phyloP scores from a whole-genome alignment of 2,329 filamentous ascomycete species.

The Penicillium sp. region DNA sequence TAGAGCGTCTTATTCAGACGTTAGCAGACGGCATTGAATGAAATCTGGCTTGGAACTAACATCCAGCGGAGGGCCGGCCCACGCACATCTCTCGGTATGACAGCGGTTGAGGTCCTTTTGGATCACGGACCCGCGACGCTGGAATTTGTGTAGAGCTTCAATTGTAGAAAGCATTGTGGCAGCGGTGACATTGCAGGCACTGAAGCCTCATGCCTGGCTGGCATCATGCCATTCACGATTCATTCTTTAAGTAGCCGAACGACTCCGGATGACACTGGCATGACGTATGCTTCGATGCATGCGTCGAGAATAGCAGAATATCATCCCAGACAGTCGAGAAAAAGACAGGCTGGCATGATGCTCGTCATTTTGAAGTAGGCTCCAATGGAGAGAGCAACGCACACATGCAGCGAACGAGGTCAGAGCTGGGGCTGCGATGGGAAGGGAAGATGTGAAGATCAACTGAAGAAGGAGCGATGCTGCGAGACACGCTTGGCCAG shows the following conservation, averaged over 20 bases:
- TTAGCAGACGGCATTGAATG: background rate
- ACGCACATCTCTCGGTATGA: conserved; percentile 29
- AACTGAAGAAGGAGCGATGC: background rate
- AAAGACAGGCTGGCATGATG: background rate
- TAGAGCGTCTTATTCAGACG: conserved; percentile 33
- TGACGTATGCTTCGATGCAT: conserved; percentile 7
- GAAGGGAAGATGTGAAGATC: background rate
- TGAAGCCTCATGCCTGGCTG: background rate
- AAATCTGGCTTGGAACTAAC: conserved; percentile 20
- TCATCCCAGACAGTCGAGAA: background rate
- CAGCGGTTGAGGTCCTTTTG: conserved; percentile 31
- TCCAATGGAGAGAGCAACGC: too few relatives aligned
- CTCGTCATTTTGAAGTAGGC: background rate
- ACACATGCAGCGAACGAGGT: background rate
- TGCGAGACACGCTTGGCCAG: background rate
- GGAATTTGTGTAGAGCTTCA: conserved; percentile 15
- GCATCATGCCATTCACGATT: too few relatives aligned
- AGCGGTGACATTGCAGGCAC: background rate
- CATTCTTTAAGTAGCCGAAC: background rate
- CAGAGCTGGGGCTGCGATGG: too few relatives aligned
- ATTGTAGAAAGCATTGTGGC: background rate
- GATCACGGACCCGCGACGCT: conserved; percentile 30
- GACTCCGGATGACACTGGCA: conserved; percentile 6
- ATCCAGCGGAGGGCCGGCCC: conserved; percentile 36
- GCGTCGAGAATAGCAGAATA: background rate